Evolutionary conservation across 2,329 filamentous ascomycete genomes (phyloP), one percentile per base, ranked within the genome.

Genomic region (Neofusicoccum sp.): DNA sequence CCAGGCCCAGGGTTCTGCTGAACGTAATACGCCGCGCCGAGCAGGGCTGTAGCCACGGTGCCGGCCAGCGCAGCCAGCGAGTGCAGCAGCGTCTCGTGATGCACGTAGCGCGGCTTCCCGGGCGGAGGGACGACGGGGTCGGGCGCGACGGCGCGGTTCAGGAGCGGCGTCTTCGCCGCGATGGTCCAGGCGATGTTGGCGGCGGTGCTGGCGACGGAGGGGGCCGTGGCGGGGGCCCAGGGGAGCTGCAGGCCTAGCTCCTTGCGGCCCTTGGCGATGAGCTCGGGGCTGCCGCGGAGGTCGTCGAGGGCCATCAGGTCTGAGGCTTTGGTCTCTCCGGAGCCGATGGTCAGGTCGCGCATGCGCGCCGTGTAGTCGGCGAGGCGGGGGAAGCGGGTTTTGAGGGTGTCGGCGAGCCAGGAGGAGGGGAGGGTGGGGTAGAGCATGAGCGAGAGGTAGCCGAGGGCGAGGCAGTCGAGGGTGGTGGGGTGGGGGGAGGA

Each of bases 381-480:
- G 34, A 81, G 68, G 40, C 67, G 69, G 16, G 71, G 71, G 63
- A 76, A 78, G 61, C 84, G 83, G 24, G 72, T 73, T 59, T 76
- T 72, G 69, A 90, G 79, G 0, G 81, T 80, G 54, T 85, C 81
- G 61, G 78, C 77, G 4, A 89, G 74, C 86, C 86, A 90, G 16
- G 82, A 73, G 59, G 86, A 83, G 14, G 86, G 84, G 24, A 89
- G 71, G 7, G 82, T 74, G 0, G 87, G 83, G 26, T 83, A 79
- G 1, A 89, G 78, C 79, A 95, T 89, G 53, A 97, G 76, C 1
- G 86, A 82, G 36, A 98, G 78, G 71, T 96, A 96, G 9, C 88
- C 95, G 68, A 91, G 85, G 0, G 86, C 87, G 48, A 97, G 73
- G 70, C 90, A 96, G 73, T 97, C 93, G 26, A 96, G 75, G 59